These are phyloP conservation scores for Penicillium sp. DNA, from an alignment of 2,329 filamentous ascomycete species.

Conservation along the genomic window DNA sequence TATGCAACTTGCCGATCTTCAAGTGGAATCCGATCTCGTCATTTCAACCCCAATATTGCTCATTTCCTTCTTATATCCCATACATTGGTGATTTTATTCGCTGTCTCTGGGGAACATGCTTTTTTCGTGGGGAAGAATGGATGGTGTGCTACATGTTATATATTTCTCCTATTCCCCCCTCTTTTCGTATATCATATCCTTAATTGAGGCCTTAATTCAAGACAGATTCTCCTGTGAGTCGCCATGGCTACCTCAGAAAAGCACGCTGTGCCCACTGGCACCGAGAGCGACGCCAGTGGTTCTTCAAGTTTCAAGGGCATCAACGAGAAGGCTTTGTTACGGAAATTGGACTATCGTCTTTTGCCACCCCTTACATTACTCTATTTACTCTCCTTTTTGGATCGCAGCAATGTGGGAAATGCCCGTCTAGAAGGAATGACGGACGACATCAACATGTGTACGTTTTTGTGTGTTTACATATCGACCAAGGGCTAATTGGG, in stretches of 20 bases:
- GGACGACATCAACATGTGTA: conserved; percentile 41
- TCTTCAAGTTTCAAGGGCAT: conserved; percentile 25
- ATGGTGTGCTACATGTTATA: background rate
- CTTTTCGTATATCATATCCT: background rate
- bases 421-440: conserved; percentile 16
- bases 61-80: background rate
- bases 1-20: background rate
- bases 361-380: conserved; percentile 45
- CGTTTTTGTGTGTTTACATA: conserved; percentile 4
- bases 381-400: conserved; percentile 5
- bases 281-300: background rate
- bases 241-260: conserved; percentile 6
- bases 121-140: background rate
- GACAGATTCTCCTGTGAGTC: background rate
- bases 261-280: background rate
- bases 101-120: background rate
- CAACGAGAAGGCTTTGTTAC: conserved; percentile 42
- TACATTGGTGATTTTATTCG: background rate
- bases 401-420: conserved; percentile 10
- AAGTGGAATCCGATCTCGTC: background rate
- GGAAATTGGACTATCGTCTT: conserved; percentile 47
- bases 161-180: background rate
- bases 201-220: background rate
- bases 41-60: conserved; percentile 7
- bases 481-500: conserved; percentile 13